phyloP scores from a whole-genome alignment of 2,329 filamentous ascomycete species.

The Myrmaecium sp. region DNA sequence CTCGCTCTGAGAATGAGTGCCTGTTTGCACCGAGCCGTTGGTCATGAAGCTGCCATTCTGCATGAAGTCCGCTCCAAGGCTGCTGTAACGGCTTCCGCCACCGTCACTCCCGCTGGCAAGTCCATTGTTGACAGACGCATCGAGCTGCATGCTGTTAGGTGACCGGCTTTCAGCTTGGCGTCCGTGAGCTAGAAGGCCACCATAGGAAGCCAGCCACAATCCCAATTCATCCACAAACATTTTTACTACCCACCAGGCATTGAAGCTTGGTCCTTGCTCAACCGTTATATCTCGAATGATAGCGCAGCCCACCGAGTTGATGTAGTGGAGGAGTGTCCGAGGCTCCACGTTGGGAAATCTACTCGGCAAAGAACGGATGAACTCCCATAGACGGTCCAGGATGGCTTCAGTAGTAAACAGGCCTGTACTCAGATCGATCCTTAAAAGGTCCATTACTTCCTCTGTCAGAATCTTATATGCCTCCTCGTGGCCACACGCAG shows the following conservation, averaged over 20 bases:
- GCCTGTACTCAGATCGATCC: constrained; percentile 48
- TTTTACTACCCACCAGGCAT: constrained; percentile 91
- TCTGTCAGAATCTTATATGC: constrained; percentile 37
- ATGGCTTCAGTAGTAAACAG: constrained; percentile 43
- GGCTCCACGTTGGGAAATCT: constrained; percentile 61
- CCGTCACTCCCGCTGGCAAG: constrained; percentile 17
- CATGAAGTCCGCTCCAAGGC: constrained; percentile 19
- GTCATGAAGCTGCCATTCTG: constrained; percentile 7
- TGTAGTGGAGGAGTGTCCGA: constrained; percentile 57
- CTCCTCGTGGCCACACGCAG: constrained; percentile 33
- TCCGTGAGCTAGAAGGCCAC: constrained; percentile 59
- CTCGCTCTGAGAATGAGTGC: neutral
- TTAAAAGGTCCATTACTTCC: constrained; percentile 54
- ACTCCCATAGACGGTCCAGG: constrained; percentile 61
- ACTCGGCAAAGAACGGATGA: constrained; percentile 49
- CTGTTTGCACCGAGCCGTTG: neutral
- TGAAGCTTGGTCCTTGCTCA: constrained; percentile 60
- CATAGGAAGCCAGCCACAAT: constrained; percentile 73
- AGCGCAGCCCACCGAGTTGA: constrained; percentile 58
- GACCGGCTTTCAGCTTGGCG: constrained; percentile 17
- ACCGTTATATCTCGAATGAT: constrained; percentile 71
- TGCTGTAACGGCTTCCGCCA: constrained; percentile 23
- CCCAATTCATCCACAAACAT: constrained; percentile 94
- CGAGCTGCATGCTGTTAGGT: constrained; percentile 11
- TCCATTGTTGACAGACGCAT: constrained; percentile 14